These are phyloP conservation scores for Oryza meyeriana DNA, from an alignment of 176 grass and related monocot genomes.

Conservation along the genomic window DNA sequence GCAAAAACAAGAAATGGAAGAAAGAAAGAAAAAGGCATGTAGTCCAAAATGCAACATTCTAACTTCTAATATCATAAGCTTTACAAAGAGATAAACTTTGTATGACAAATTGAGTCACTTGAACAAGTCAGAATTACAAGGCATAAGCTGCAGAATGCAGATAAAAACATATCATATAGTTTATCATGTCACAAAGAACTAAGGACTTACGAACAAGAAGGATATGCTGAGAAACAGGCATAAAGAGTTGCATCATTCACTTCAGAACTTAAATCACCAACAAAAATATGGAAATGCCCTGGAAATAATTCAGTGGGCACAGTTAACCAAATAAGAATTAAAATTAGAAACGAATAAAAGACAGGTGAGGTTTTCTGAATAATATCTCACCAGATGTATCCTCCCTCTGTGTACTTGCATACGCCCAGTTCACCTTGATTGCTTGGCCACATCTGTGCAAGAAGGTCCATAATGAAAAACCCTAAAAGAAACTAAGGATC, in stretches of 20 bases:
- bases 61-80: constrained; percentile 4
- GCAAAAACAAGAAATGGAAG: background rate
- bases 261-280: constrained; percentile 92
- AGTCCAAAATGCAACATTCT: background rate
- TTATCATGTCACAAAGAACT: constrained; percentile 35
- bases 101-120: background rate
- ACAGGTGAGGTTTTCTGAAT: background rate
- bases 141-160: background rate
- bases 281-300: constrained; percentile 95
- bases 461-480: constrained; percentile 5
- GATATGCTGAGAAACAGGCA: constrained; percentile 83
- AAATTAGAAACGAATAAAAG: constrained; percentile 18
- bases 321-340: constrained; percentile 32
- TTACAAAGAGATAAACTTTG: constrained; percentile 4
- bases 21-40: constrained; percentile 11
- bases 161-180: constrained; percentile 7
- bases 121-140: background rate
- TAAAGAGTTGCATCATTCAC: constrained; percentile 87
- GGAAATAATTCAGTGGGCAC: constrained; percentile 44
- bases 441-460: constrained; percentile 74
- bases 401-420: constrained; percentile 81
- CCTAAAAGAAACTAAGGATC: background rate
- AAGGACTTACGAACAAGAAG: constrained; percentile 83
- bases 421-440: constrained; percentile 91
- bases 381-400: constrained; percentile 67